Base-by-base conservation (phyloP, 441 rosid genomes). In the Mallotus repandus region DNA sequence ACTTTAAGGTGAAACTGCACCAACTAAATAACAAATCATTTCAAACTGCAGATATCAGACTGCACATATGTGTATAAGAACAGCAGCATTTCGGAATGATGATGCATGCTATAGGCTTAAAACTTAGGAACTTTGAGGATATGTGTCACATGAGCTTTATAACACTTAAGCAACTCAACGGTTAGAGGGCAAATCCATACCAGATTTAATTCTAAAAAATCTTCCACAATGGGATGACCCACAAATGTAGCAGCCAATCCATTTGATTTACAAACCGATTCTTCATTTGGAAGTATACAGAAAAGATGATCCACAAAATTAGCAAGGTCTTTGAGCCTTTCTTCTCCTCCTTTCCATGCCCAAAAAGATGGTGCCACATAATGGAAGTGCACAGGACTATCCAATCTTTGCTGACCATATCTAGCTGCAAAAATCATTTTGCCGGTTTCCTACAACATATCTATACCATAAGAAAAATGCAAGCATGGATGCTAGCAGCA, bases 301-400 rank as follows among this genome's bases (percentile, higher is more conserved):
- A 94, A 87, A 58, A 94, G 77, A 84, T 94, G 96, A 81, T 94
- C 97, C 80, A 94, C 89, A 70, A 88, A 90, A 71, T 78, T 74
- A 72, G 91, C 82, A 18, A 92, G 87, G 74, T 83, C 82, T 74
- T 79, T 77, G 53, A 94, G 92, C 71, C 99, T 87, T 68, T 85
- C 84, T 63, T 91, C 97, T 73, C 97, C 97, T 65, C 97, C 99
- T 88, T 83, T 91, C 97, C 99, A 94, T 2, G 97, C 99, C 99
- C 99, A 92, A 74, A 91, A 94, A 21, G 99, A 92, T 19, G 97
- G 99, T 68, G 99, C 97, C 8, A 92, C 97, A 66, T 88, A 94
- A 81, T 94, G 97, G 77, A 89, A 90, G 76, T 91, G 96, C 61
- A 83, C 79, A 0, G 94, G 86, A 69, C 69, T 59, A 66, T 79